Base-by-base conservation (phyloP, 1,139 yeast species). In the Pichia sp. region DNA sequence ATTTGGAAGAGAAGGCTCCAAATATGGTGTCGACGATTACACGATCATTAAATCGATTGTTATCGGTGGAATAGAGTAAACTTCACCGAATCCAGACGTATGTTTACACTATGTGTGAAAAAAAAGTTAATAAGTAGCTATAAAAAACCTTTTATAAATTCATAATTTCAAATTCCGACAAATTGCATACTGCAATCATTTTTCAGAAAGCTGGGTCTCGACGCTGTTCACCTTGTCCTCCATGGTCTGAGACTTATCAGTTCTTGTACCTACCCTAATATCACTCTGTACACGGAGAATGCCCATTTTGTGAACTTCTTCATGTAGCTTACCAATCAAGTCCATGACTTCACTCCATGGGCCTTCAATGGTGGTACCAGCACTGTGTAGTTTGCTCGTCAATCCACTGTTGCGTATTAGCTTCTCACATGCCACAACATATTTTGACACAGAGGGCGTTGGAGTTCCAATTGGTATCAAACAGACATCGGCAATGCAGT, bases 291-390 rank as follows among this genome's bases (percentile, higher is more conserved):
- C 82, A 65, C 97, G 76, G 13, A 84, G 78, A 15, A 87, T 81
- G 1, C 95, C 96, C 62, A 75, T 70, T 26, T 72, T 73, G 65
- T 90, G 97, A 50, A 88, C 78, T 51, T 75, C 73, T 64, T 85
- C 84, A 64, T 90, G 97, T 64, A 89, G 73, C 61, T 81, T 78
- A n/a, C 96, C 96, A 63, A 90, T 85, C 54, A 87, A 72, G 34
- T 76, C 80, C 81, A 84, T 86, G 2, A 90, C 96, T 54, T 86
- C 88, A 64, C 84, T 82, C 96, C 96, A 90, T n/a, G 90, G 90
- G 0, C 97, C 97, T 64, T 87, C 87, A 64, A 89, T 85, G 4
- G 96, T 88, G 8, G 96, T 89, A 5, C 96, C 96, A 1, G 96
- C 96, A 61, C 93, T 85, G 70, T 90, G 96, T 60, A 90, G 73